A percentile compares a stretch with the other conserved stretches of the same genome.
These are phyloP conservation scores for Paracoccidioides lutzii DNA, from an alignment of 2,329 filamentous ascomycete species.

Conservation along the genomic window DNA sequence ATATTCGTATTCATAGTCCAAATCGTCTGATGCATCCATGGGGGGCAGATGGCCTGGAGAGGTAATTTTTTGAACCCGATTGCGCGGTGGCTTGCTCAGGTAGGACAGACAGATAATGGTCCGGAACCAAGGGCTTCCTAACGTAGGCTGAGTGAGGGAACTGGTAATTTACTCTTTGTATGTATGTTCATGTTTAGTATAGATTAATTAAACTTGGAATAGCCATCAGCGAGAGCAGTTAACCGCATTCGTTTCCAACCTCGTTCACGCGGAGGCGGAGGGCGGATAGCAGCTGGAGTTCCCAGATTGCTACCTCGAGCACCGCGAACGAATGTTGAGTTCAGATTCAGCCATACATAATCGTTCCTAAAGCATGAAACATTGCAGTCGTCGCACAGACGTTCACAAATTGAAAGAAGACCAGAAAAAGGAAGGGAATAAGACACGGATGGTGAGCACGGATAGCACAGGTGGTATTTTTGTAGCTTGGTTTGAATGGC, in stretches of 20 bases:
- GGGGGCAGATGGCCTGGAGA: not conserved
- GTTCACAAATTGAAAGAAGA: not conserved
- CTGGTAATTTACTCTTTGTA: not conserved
- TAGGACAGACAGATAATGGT: not conserved
- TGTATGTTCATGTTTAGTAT: not conserved
- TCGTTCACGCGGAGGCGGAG: not conserved
- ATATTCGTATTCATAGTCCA: constrained; percentile 52
- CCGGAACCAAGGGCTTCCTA: not conserved
- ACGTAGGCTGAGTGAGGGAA: not conserved
- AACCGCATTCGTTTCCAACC: not conserved
- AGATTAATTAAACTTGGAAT: too few relatives aligned
- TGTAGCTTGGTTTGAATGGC: not conserved
- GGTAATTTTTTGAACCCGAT: constrained; percentile 4
- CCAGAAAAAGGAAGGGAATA: too few relatives aligned
- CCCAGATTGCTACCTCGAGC: not conserved
- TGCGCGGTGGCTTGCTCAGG: constrained; percentile 2
- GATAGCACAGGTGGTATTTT: not conserved
- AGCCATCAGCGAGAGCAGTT: too few relatives aligned
- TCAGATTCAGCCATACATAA: not conserved
- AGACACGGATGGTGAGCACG: not conserved
- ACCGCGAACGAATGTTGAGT: not conserved
- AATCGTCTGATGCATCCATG: constrained; percentile 21
- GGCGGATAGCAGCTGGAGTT: not conserved
- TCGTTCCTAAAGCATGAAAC: not conserved
- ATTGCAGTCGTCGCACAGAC: not conserved